These are phyloP conservation scores for Myriosclerotinia scirpicola DNA, from an alignment of 2,329 filamentous ascomycete species.

Conservation along the genomic window DNA sequence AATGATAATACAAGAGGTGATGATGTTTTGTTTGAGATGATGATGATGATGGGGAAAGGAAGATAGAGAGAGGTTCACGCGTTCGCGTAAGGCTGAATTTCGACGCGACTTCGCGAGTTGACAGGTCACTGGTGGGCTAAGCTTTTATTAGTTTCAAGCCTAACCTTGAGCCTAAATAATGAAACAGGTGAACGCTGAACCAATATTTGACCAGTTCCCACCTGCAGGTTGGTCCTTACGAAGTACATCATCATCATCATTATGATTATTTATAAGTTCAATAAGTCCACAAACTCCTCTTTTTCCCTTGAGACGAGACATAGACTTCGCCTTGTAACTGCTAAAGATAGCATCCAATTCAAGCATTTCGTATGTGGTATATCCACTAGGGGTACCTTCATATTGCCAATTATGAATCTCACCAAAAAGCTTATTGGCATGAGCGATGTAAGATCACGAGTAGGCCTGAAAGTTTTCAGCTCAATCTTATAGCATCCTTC, in stretches of 20 bases:
- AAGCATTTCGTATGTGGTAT: not conserved
- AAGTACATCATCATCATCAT: too few species aligned
- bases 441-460: not conserved
- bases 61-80: not conserved
- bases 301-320: too few species aligned
- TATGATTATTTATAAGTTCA: too few species aligned
- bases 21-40: constrained; percentile 21
- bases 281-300: too few species aligned
- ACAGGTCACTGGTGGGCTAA: not conserved
- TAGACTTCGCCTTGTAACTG: not conserved
- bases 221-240: too few species aligned
- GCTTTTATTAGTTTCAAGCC: not conserved
- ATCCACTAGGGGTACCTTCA: not conserved
- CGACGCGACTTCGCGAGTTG: constrained; percentile 8
- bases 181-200: too few species aligned
- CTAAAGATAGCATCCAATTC: not conserved
- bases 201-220: too few species aligned
- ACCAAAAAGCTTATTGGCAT: not conserved
- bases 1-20: constrained; percentile 33
- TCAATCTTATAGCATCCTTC: not conserved
- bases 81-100: constrained; percentile 4
- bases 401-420: not conserved
- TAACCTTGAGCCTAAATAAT: not conserved
- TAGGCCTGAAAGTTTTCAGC: not conserved
- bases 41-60: not conserved